phyloP scores from a whole-genome alignment of 2,329 filamentous ascomycete genomes.

The Cladophialophora immunda region DNA sequence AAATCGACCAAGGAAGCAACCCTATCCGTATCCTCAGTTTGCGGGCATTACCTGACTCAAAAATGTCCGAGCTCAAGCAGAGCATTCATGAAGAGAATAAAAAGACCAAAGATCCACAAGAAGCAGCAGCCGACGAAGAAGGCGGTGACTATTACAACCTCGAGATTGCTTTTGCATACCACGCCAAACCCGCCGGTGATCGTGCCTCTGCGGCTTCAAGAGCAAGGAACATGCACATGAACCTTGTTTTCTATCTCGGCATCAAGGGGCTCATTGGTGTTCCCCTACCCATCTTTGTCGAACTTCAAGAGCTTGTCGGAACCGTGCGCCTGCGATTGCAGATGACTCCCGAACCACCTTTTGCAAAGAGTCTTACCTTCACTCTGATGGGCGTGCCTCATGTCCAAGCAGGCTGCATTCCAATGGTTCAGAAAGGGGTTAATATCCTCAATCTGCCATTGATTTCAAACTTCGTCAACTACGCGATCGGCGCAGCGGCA shows the following conservation, averaged over 20 bases:
- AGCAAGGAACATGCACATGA: slow-evolving; percentile 96
- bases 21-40: slow-evolving; percentile 88
- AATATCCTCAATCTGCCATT: slow-evolving; percentile 91
- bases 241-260: slow-evolving; percentile 91
- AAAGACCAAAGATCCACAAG: slow-evolving; percentile 83
- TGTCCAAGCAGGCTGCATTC: slow-evolving; percentile 86
- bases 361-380: slow-evolving; percentile 89
- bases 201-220: slow-evolving; percentile 80
- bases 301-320: slow-evolving; percentile 88
- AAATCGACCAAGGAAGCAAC: slow-evolving; percentile 93
- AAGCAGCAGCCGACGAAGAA: slow-evolving; percentile 87
- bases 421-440: slow-evolving; percentile 88
- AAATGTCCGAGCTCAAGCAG: slow-evolving; percentile 82
- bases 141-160: slow-evolving; percentile 93
- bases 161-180: slow-evolving; percentile 89
- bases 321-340: slow-evolving; percentile 84
- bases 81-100: slow-evolving; percentile 80
- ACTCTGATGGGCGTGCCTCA: slow-evolving; percentile 95
- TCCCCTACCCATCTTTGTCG: slow-evolving; percentile 86
- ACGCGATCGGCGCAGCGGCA: slow-evolving; percentile 85
- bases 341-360: slow-evolving; percentile 89
- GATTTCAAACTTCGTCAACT: slow-evolving; percentile 97
- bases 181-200: slow-evolving; percentile 77
- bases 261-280: slow-evolving; percentile 88
- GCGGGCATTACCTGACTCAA: slow-evolving; percentile 81